Evolutionary conservation across 176 grass and related monocot genomes (phyloP).

Genomic region (Avena eriantha): DNA sequence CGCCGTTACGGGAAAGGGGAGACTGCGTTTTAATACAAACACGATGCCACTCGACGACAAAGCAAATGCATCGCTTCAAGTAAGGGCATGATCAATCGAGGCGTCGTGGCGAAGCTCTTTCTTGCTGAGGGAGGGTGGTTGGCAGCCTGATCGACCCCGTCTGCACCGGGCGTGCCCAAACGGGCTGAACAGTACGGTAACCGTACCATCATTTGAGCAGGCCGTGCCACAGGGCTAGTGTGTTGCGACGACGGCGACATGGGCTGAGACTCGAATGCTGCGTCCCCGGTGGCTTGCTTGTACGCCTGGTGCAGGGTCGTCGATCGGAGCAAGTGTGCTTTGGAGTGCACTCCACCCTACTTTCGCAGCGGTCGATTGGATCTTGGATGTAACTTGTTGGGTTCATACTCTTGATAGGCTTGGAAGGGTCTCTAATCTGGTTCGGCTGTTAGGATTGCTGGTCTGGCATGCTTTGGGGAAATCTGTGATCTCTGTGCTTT

Average conservation of each 20-base stretch:
- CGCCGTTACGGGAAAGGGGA: neutral
- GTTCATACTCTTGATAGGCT: constrained; percentile 19
- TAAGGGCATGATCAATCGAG: constrained; percentile 23
- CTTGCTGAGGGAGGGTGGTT: constrained; percentile 25
- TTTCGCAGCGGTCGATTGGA: constrained; percentile 13
- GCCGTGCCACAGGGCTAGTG: neutral
- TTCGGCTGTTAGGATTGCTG: neutral
- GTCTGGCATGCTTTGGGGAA: neutral
- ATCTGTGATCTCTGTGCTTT: neutral
- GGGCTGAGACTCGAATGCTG: neutral
- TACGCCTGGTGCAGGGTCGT: constrained; percentile 51
- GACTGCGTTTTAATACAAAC: constrained; percentile 19
- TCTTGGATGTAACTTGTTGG: constrained; percentile 16
- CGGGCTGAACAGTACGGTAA: neutral
- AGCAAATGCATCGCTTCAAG: constrained; percentile 51
- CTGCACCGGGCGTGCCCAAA: neutral
- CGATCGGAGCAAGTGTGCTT: constrained; percentile 14
- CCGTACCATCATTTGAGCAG: neutral
- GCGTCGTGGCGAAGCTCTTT: constrained; percentile 19
- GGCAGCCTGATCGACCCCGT: constrained; percentile 1
- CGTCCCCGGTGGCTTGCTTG: constrained; percentile 49
- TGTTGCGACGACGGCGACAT: constrained; percentile 38
- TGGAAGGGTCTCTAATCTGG: neutral
- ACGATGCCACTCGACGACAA: neutral
- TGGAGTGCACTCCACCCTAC: constrained; percentile 55